Conservation (phyloP, 495 filamentous ascomycete species). For the Pyronema domesticum region DNA sequence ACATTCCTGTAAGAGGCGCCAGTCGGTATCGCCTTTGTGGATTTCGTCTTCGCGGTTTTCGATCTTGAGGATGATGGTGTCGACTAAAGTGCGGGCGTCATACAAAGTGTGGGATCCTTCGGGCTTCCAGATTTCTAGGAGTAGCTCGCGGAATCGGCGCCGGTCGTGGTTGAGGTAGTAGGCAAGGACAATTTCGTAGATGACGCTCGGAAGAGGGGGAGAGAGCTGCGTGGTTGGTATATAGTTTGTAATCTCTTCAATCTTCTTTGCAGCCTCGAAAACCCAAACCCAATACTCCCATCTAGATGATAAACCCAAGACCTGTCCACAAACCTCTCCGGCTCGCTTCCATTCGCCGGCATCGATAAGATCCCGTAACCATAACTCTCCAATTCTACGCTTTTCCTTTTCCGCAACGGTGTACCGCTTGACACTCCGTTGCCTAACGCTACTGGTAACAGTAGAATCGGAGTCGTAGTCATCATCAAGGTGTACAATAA, state of each 20-base stretch:
- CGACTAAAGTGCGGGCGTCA: conserved; percentile 48
- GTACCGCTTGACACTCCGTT: conserved; percentile 25
- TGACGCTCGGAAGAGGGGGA: conserved; percentile 60
- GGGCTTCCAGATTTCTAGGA: conserved; percentile 59
- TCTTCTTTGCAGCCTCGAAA: conserved; percentile 66
- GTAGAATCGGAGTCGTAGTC: conserved; percentile 43
- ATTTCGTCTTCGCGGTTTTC: conserved; percentile 51
- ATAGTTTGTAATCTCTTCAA: conserved; percentile 72
- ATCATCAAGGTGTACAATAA: conserved; percentile 36
- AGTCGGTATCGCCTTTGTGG: conserved; percentile 28
- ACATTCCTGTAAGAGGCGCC: conserved; percentile 65
- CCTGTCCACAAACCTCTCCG: conserved; percentile 59
- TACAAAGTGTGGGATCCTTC: conserved; percentile 43
- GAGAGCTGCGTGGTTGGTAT: conserved; percentile 57
- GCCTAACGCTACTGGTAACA: conserved; percentile 18
- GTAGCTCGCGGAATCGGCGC: conserved; percentile 50
- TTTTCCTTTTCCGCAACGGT: conserved; percentile 76
- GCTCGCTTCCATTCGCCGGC: conserved; percentile 57
- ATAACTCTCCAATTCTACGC: conserved; percentile 74
- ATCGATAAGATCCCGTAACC: conserved; percentile 68
- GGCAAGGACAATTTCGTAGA: conserved; percentile 71
- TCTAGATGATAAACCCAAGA: conserved; percentile 53
- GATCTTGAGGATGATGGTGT: conserved; percentile 56
- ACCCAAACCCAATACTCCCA: conserved; percentile 94
- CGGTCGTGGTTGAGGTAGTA: conserved; percentile 66